These are phyloP conservation scores for Penicillium canescens DNA, from an alignment of 495 filamentous ascomycete species.

Conservation along the genomic window DNA sequence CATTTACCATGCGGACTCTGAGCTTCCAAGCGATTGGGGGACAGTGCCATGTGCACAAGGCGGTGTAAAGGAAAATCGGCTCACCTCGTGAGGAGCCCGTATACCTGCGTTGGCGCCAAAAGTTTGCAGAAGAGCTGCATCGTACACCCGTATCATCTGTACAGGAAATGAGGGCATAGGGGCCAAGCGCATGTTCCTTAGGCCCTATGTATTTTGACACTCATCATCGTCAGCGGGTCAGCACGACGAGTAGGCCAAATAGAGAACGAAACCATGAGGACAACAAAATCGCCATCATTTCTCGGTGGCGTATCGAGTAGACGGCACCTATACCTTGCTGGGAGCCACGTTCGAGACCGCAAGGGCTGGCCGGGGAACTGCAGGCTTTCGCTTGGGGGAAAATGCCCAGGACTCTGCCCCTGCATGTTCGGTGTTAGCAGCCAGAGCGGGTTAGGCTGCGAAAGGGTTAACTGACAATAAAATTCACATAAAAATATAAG, in stretches of 20 bases:
- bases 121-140: neutral
- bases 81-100: neutral
- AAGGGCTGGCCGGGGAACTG: neutral
- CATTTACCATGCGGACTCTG: neutral
- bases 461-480: constrained; percentile 1
- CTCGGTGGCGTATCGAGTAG: too few relatives aligned
- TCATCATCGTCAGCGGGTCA: neutral
- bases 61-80: constrained; percentile 4
- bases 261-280: too few relatives aligned
- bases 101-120: neutral
- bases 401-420: neutral
- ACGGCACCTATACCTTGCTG: neutral
- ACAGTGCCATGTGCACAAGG: constrained; percentile 6
- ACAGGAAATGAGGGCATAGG: neutral
- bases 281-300: neutral
- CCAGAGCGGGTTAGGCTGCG: neutral
- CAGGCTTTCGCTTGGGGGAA: constrained; percentile 1
- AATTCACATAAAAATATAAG: neutral
- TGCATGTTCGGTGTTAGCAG: constrained; percentile 6
- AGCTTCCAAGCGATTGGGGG: neutral
- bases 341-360: constrained; percentile 4
- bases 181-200: neutral
- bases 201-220: neutral
- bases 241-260: too few relatives aligned
- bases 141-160: neutral